Evolutionary conservation across 441 rosid species (phyloP), one percentile per base, ranked within the genome.

Genomic region (Kokia cookei): DNA sequence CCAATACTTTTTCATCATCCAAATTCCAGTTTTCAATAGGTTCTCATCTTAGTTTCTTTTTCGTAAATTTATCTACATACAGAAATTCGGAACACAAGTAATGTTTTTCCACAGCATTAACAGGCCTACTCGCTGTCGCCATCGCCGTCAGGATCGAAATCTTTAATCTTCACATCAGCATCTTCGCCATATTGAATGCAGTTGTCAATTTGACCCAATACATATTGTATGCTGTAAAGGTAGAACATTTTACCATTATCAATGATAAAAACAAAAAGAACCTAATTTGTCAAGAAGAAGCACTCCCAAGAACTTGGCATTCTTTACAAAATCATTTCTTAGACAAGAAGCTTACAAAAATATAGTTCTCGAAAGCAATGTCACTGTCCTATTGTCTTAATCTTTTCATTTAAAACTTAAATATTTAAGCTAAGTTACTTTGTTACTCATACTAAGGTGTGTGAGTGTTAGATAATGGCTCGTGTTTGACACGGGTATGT

Each of bases 141-240:
- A 45, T 83, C 87, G 1, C 77, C 86, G 2, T 79, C 85, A 1
- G 86, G 89, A 84, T 89, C 95, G 4, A 91, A 84, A 83, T 95
- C 99, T 84, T 71, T 91, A 59, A 95, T 83, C 82, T 93, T 95
- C 69, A 95, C 94, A 29, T 93, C 99, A 5, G 94, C 97, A 29
- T 95, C 99, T 91, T 95, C 99, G 59, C 97, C 99, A 66, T 83
- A 91, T 82, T 95, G 99, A 77, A 95, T 95, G 83, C 93, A 84
- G 70, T 71, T 82, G 81, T 93, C 99, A 26, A 95, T 95, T 77
- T 95, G 96, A 10, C 87, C 79, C 84, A 95, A 58, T 22, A 93
- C 88, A 76, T 90, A 90, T 1, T 75, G 87, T 67, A 95, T 87
- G 73, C 99, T 93, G 95, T 77, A 68, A 7, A 71, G 26, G 32